phyloP scores from a whole-genome alignment of 2,329 filamentous ascomycete species.

The Calycina herbarum region DNA sequence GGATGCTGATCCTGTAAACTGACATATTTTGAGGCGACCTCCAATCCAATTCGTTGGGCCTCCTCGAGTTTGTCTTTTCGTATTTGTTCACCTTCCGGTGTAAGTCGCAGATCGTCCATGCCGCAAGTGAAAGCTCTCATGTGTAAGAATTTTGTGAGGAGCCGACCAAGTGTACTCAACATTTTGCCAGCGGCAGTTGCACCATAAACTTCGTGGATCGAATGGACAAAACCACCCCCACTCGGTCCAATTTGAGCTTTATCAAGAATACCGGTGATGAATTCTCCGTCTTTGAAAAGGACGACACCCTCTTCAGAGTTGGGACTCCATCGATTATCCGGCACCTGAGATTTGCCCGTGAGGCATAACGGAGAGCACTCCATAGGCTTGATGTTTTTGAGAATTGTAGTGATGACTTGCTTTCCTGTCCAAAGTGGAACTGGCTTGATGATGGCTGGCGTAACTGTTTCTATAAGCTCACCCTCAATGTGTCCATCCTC shows the following conservation, averaged over 20 bases:
- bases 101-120: constrained; percentile 92
- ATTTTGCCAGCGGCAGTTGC: constrained; percentile 82
- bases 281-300: constrained; percentile 80
- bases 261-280: constrained; percentile 88
- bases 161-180: constrained; percentile 82
- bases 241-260: constrained; percentile 92
- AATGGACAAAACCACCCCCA: constrained; percentile 84
- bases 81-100: constrained; percentile 70
- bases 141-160: constrained; percentile 85
- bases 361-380: constrained; percentile 77
- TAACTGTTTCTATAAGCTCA: constrained; percentile 77
- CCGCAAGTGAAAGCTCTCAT: constrained; percentile 97
- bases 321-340: constrained; percentile 75
- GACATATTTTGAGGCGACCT: constrained; percentile 85
- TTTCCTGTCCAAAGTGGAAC: constrained; percentile 89
- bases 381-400: constrained; percentile 85
- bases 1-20: constrained; percentile 68
- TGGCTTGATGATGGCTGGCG: constrained; percentile 81
- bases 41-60: constrained; percentile 69
- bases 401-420: constrained; percentile 87
- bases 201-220: constrained; percentile 91
- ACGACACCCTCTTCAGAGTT: constrained; percentile 78
- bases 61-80: constrained; percentile 68
- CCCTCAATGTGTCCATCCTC: constrained; percentile 86
- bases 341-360: constrained; percentile 75